Percentiles rank a stretch among this genome's conserved stretches.
These are phyloP conservation scores for Bidens hawaiensis DNA, from an alignment of 140 eudicot genomes.

Conservation along the genomic window DNA sequence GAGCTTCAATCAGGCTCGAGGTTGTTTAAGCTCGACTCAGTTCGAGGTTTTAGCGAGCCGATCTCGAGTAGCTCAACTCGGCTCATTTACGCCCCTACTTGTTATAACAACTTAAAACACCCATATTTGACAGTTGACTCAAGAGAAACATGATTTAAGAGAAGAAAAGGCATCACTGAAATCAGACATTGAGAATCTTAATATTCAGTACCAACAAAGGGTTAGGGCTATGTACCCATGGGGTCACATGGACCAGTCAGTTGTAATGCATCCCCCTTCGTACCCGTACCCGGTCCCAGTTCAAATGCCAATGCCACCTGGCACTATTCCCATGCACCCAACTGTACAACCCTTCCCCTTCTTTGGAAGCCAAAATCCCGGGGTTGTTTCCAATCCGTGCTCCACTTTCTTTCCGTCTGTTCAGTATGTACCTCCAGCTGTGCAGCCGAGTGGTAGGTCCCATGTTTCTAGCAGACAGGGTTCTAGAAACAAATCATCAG, in stretches of 20 bases:
- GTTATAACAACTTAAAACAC: too few relatives aligned
- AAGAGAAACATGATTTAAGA: constrained; percentile 90
- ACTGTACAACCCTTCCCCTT: constrained; percentile 79
- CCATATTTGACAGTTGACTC: constrained; percentile 58
- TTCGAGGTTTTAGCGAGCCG: too few relatives aligned
- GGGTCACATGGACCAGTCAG: constrained; percentile 82
- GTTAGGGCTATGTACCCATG: constrained; percentile 74
- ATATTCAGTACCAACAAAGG: constrained; percentile 76
- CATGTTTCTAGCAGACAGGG: constrained; percentile 55
- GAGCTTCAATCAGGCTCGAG: too few relatives aligned
- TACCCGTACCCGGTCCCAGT: constrained; percentile 72
- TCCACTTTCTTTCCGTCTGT: constrained; percentile 60
- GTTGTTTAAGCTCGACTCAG: too few relatives aligned
- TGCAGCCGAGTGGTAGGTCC: constrained; percentile 50
- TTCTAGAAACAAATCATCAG: constrained; percentile 49
- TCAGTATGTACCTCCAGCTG: constrained; percentile 47
- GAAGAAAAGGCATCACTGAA: constrained; percentile 88
- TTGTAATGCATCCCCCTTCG: constrained; percentile 84
- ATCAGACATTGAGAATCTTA: constrained; percentile 80
- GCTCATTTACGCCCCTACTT: too few relatives aligned
- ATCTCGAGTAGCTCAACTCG: too few relatives aligned
- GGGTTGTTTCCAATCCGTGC: constrained; percentile 61
- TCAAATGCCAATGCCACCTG: constrained; percentile 69
- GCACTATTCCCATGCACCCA: constrained; percentile 87
- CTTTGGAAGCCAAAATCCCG: constrained; percentile 67